Evolutionary conservation across 441 rosid genomes (phyloP).

Genomic region (Syzygium syzygioides): DNA sequence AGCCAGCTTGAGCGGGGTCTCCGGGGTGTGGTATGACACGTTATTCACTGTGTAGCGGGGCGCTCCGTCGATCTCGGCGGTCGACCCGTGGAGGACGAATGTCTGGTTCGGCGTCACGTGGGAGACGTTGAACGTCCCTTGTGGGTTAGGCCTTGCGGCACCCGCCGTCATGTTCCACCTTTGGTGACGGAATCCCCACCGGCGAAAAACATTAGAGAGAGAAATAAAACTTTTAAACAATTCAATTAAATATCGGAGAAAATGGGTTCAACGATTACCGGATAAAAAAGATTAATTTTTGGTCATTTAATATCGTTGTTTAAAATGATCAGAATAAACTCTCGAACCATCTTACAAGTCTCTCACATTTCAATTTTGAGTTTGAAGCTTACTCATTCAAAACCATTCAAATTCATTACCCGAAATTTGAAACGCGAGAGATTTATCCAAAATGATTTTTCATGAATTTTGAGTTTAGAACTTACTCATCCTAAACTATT

Average conservation of each 20-base stretch:
- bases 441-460: neutral
- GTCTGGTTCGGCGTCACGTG: neutral
- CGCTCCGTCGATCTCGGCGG: neutral
- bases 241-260: neutral
- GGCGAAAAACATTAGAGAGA: neutral
- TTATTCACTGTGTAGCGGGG: neutral
- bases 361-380: neutral
- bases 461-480: neutral
- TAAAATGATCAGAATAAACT: neutral
- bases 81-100: neutral
- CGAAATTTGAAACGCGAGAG: neutral
- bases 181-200: neutral
- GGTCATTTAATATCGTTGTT: neutral
- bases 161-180: conserved; percentile 27
- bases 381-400: neutral
- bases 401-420: neutral
- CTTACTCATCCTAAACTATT: neutral
- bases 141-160: conserved; percentile 36
- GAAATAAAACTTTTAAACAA: neutral
- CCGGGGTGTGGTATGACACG: neutral
- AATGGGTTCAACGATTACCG: neutral
- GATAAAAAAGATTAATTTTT: neutral
- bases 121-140: conserved; percentile 27
- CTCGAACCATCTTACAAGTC: neutral
- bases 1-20: neutral